Conservation (phyloP, 1,284 basidiomycete genomes). For the Trichosporon ovoides region DNA sequence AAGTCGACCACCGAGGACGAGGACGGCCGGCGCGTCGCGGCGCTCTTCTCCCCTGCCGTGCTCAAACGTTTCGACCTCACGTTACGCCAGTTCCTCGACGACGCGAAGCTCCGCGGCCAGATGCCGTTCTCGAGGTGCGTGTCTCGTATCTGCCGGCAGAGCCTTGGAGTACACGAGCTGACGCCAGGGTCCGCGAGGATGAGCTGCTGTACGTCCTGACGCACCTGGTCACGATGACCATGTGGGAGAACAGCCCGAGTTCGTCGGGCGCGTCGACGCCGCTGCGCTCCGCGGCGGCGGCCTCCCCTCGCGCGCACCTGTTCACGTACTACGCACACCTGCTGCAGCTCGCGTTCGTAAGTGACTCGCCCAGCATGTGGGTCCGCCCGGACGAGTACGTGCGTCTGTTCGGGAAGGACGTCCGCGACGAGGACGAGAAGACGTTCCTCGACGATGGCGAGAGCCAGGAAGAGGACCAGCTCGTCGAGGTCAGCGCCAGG, state of each 20-base stretch:
- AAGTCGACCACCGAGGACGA: background rate
- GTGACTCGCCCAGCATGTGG: slow-evolving; percentile 65
- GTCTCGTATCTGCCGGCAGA: background rate
- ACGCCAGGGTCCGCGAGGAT: slow-evolving; percentile 70
- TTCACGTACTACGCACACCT: slow-evolving; percentile 76
- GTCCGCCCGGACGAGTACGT: slow-evolving; percentile 45
- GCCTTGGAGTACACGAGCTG: background rate
- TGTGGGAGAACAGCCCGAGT: slow-evolving; percentile 54
- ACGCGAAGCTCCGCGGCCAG: slow-evolving; percentile 71
- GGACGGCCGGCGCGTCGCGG: slow-evolving; percentile 5
- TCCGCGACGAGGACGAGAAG: slow-evolving; percentile 18
- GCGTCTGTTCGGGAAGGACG: slow-evolving; percentile 24
- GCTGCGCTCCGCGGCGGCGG: slow-evolving; percentile 52
- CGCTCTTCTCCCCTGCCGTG: slow-evolving; percentile 48
- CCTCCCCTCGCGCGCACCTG: slow-evolving; percentile 69
- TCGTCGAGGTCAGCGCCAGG: slow-evolving; percentile 60
- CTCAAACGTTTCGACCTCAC: slow-evolving; percentile 66
- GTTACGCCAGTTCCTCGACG: slow-evolving; percentile 69
- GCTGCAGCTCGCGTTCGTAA: slow-evolving; percentile 67
- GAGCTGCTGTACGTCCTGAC: slow-evolving; percentile 79
- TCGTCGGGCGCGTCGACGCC: background rate
- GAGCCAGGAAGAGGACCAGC: slow-evolving; percentile 37
- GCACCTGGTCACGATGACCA: slow-evolving; percentile 62
- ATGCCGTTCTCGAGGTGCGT: slow-evolving; percentile 75
- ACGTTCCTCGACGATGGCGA: slow-evolving; percentile 15